Evolutionary conservation across 2,329 filamentous ascomycete species (phyloP).

Genomic region (Trichocomaceae sp.): DNA sequence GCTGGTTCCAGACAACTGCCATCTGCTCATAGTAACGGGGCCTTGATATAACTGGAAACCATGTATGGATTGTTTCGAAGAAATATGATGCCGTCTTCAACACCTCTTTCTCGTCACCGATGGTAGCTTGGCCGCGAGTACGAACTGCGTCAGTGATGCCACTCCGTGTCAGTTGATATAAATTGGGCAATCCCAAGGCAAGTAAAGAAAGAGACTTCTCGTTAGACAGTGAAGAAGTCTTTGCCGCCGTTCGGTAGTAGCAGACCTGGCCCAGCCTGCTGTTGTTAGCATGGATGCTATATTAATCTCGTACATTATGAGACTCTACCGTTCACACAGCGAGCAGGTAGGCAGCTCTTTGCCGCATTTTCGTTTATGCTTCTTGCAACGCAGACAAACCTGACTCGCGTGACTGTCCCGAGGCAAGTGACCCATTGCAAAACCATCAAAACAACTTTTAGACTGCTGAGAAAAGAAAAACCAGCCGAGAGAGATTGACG

Average conservation of each 20-base stretch:
- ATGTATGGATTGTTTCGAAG: not conserved
- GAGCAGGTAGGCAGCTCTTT: not conserved
- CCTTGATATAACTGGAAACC: not conserved
- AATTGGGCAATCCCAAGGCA: not conserved
- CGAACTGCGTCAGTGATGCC: not conserved
- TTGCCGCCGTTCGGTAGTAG: not conserved
- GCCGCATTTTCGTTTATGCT: slow-evolving; percentile 4
- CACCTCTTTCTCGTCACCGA: not conserved
- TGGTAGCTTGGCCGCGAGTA: not conserved
- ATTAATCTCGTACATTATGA: not conserved
- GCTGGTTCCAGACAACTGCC: not conserved
- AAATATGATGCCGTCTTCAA: not conserved
- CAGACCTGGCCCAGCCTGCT: not conserved
- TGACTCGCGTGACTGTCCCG: not conserved
- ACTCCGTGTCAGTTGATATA: not conserved
- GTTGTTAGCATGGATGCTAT: not conserved
- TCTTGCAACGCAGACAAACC: slow-evolving; percentile 1
- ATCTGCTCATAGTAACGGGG: not conserved
- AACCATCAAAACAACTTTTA: too few relatives aligned
- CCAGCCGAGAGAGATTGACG: too few relatives aligned
- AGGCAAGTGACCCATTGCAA: not conserved
- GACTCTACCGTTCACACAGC: not conserved
- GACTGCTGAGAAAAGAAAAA: too few relatives aligned
- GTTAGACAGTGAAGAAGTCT: not conserved
- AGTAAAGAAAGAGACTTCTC: not conserved